Base-by-base conservation (phyloP, 345 rosid genomes). In the Kernera saxatilis region DNA sequence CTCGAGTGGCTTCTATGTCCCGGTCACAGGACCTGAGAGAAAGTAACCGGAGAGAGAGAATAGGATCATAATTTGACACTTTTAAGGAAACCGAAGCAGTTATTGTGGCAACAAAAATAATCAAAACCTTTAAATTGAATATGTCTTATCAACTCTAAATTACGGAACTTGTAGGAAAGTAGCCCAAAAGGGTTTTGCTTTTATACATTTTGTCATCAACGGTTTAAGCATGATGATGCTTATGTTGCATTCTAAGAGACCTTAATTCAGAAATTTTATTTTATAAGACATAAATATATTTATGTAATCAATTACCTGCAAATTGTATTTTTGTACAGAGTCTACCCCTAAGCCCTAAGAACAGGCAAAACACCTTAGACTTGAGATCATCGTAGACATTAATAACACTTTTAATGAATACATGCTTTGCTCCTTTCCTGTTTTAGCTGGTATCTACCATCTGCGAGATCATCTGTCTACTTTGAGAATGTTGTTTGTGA, bases 401-500 rank as follows among this genome's bases (percentile, higher is more conserved):
- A 11, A 32, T 12, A 26, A 52, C 6, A 17, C 12, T 21, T 53
- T 7, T 5, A 67, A n/a, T n/a, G n/a, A n/a, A 25, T 8, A 26
- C 26, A 5, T 35, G 59, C 8, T 32, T 66, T 45, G 72, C 19
- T 45, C 65, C 25, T 33, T 35, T 19, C 59, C 45, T 51, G 70
- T 5, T 71, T 18, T 63, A 62, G 39, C 45, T 15, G 18, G n/a
- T 21, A 22, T 35, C 33, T 19, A 22, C 22, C 62, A 29, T 40
- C 29, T 46, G 21, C 11, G 30, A 45, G 41, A 65, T 74, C 62
- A 85, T 72, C 82, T 33, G 12, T 76, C 73, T 11, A 94, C 96
- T 71, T 59, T 84, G 51, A 94, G 86, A 74, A 91, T 74, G 75
- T 91, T 94, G 87, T 94, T 94, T 53, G 75, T 76, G 62, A 91